phyloP scores from a whole-genome alignment of 495 filamentous ascomycete genomes.

The Umbilicaria muhlenbergii region DNA sequence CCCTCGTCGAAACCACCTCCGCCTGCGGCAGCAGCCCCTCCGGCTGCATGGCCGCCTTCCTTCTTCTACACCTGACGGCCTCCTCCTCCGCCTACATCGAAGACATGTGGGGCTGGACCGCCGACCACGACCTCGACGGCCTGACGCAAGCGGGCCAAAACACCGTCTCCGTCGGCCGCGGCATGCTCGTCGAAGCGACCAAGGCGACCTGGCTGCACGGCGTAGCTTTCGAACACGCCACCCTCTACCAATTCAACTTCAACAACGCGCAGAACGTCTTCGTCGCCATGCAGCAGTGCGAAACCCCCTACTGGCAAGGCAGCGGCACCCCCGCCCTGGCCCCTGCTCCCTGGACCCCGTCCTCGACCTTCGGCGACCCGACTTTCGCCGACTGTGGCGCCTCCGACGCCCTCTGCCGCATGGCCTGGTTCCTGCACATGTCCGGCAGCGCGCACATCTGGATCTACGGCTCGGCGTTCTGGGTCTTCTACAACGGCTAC shows the following conservation, averaged over 20 bases:
- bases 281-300: constrained; percentile 25
- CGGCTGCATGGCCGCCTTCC: constrained; percentile 35
- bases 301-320: constrained; percentile 34
- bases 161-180: constrained; percentile 33
- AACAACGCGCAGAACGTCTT: constrained; percentile 30
- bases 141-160: constrained; percentile 10
- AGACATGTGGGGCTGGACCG: constrained; percentile 44
- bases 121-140: constrained; percentile 35
- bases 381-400: constrained; percentile 20
- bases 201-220: constrained; percentile 28
- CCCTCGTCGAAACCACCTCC: constrained; percentile 26
- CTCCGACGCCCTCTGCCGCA: constrained; percentile 24
- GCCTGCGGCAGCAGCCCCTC: constrained; percentile 12
- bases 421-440: constrained; percentile 25
- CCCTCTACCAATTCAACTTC: constrained; percentile 36
- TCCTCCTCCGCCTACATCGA: constrained; percentile 38
- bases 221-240: constrained; percentile 30
- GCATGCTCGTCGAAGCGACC: constrained; percentile 31
- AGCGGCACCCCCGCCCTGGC: constrained; percentile 17
- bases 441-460: constrained; percentile 29
- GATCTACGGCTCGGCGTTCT: constrained; percentile 37
- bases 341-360: constrained; percentile 27
- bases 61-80: constrained; percentile 30
- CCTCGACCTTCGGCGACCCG: constrained; percentile 25
- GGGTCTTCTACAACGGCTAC: constrained; percentile 32